Conservation (phyloP, 768 basidiomycete genomes). For the Dendrothele bispora region DNA sequence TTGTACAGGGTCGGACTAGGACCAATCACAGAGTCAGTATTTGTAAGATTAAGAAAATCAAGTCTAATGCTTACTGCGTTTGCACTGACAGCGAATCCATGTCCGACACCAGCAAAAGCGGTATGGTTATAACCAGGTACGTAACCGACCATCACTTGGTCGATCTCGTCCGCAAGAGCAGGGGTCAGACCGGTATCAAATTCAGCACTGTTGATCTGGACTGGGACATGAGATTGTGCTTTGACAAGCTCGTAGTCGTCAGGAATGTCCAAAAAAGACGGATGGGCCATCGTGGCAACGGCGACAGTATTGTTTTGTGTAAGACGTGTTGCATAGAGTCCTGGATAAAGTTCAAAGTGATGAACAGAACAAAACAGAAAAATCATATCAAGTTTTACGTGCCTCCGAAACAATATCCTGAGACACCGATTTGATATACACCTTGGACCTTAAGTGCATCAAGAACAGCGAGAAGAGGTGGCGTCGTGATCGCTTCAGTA, state of each 20-base stretch:
- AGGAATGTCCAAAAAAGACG: not conserved
- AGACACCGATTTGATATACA: too few species aligned
- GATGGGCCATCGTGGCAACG: constrained; percentile 1
- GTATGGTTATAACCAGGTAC: not conserved
- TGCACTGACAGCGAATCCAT: not conserved
- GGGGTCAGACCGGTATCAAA: not conserved
- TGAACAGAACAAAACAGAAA: constrained; percentile 32
- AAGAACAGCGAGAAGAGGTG: too few species aligned
- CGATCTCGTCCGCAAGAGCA: not conserved
- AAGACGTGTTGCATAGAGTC: not conserved
- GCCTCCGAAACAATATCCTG: constrained; percentile 1
- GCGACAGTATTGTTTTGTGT: not conserved
- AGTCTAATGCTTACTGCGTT: not conserved
- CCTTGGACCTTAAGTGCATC: too few species aligned
- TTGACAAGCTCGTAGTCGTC: not conserved
- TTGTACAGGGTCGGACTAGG: too few species aligned
- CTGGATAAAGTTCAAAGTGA: constrained; percentile 7
- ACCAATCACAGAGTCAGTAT: too few species aligned
- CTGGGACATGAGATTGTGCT: not conserved
- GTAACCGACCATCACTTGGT: not conserved
- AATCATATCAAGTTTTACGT: constrained; percentile 27
- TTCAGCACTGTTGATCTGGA: not conserved
- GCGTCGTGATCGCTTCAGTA: too few species aligned
- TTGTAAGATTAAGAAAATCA: too few species aligned
- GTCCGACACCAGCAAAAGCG: not conserved